A percentile compares a stretch with the other conserved stretches of the same genome.
Evolutionary conservation across 352 stramenopile genomes (phyloP).

Genomic region (Globisporangium camurandrum): DNA sequence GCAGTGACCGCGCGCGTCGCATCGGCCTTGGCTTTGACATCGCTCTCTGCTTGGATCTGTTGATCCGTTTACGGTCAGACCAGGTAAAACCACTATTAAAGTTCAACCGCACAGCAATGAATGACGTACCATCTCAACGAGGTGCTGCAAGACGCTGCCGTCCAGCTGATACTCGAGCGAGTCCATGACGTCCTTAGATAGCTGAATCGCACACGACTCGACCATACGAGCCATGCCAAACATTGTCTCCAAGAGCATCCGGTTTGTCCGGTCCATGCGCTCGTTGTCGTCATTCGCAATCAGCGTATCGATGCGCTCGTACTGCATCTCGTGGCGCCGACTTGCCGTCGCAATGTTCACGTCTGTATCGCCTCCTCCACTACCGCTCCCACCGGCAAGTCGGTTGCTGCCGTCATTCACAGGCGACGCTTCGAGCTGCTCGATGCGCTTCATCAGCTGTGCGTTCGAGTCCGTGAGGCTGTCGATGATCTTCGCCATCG

Average conservation of each 20-base stretch:
- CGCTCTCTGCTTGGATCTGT: slow-evolving; percentile 52
- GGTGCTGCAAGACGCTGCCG: slow-evolving; percentile 44
- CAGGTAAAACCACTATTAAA: background rate
- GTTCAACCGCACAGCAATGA: background rate
- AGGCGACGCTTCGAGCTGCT: slow-evolving; percentile 50
- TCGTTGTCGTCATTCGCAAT: slow-evolving; percentile 36
- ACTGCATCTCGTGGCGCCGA: slow-evolving; percentile 25
- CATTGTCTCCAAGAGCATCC: slow-evolving; percentile 74
- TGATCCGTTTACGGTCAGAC: too few species aligned
- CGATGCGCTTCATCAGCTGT: slow-evolving; percentile 49
- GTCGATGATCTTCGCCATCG: slow-evolving; percentile 74
- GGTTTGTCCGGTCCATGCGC: slow-evolving; percentile 56
- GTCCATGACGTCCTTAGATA: slow-evolving; percentile 77
- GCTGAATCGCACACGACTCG: slow-evolving; percentile 76
- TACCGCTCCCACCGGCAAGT: background rate
- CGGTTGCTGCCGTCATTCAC: slow-evolving; percentile 11
- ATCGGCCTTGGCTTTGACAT: slow-evolving; percentile 37
- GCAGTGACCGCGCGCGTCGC: background rate
- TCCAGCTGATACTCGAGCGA: slow-evolving; percentile 73
- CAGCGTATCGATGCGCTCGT: slow-evolving; percentile 50
- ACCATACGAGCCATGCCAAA: slow-evolving; percentile 83
- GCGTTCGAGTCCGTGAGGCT: slow-evolving; percentile 71
- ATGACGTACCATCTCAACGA: slow-evolving; percentile 44
- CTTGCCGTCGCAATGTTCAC: background rate
- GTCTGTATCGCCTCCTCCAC: background rate